Conservation (phyloP, 2,329 filamentous ascomycete genomes). For the Xylaria sp. region DNA sequence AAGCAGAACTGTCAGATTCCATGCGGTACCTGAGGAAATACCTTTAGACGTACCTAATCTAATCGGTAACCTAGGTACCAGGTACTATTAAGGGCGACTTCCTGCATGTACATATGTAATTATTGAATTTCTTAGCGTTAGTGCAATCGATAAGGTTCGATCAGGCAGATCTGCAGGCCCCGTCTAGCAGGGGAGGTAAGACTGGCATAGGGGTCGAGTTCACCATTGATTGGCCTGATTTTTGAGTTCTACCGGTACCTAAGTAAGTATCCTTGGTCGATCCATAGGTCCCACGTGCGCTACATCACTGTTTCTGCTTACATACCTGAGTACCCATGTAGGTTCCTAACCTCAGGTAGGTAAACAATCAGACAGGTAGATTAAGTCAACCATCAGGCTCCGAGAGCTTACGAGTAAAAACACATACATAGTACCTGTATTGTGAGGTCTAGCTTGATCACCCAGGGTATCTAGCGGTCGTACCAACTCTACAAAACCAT, state of each 20-base stretch:
- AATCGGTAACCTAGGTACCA: too few species aligned
- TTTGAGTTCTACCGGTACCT: neutral
- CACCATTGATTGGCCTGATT: neutral
- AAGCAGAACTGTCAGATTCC: neutral
- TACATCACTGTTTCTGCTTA: neutral
- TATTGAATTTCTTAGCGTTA: neutral
- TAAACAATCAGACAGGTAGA: too few species aligned
- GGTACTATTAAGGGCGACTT: too few species aligned
- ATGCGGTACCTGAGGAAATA: neutral
- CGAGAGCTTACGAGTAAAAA: neutral
- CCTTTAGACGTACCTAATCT: too few species aligned
- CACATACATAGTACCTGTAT: neutral
- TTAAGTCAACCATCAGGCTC: neutral
- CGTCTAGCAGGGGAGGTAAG: neutral
- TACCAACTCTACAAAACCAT: neutral
- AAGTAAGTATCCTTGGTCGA: slow-evolving; percentile 1
- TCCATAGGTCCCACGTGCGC: neutral
- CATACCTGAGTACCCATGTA: too few species aligned
- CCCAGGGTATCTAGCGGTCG: neutral
- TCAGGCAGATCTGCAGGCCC: neutral
- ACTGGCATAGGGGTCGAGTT: neutral
- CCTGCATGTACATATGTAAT: neutral
- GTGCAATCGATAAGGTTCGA: neutral
- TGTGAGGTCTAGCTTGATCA: neutral
- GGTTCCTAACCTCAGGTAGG: too few species aligned